These are phyloP conservation scores for Amoebophrya sp. DNA, from an alignment of 169 alveolate species.

Conservation along the genomic window DNA sequence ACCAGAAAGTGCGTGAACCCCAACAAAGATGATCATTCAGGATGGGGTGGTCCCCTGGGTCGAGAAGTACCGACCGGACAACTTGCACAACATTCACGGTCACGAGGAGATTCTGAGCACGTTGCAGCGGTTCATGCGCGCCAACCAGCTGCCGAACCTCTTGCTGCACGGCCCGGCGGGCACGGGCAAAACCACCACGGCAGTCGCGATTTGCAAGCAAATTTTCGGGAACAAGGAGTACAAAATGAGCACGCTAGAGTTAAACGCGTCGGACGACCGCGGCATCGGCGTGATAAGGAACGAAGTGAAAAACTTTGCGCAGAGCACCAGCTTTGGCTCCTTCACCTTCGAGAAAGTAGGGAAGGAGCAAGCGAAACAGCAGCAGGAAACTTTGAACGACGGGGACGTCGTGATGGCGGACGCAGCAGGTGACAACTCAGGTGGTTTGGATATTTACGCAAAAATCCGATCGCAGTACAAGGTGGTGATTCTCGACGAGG, in stretches of 20 bases:
- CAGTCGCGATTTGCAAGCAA: conserved; percentile 59
- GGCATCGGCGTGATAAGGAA: conserved; percentile 76
- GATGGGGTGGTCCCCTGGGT: conserved; percentile 13
- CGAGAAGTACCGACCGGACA: conserved; percentile 6
- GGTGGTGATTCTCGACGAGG: conserved; percentile 48
- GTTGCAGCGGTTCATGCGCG: neutral
- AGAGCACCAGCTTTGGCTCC: neutral
- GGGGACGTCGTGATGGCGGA: too few species aligned
- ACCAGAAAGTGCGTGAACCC: too few species aligned
- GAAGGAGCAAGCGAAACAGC: too few species aligned
- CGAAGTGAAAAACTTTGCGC: conserved; percentile 53
- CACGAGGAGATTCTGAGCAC: neutral
- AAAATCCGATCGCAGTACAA: conserved; percentile 37
- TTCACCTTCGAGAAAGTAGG: too few species aligned
- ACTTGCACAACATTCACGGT: neutral
- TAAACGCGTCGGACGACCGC: conserved; percentile 78
- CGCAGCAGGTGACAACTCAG: too few species aligned
- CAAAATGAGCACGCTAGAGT: conserved; percentile 45
- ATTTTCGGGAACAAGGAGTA: conserved; percentile 28
- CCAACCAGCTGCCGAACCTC: conserved; percentile 56
- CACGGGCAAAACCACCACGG: conserved; percentile 54
- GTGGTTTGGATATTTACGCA: too few species aligned
- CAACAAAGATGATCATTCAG: too few species aligned
- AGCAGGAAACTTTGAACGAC: too few species aligned
- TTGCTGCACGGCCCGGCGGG: conserved; percentile 73